Conservation (phyloP, 208 protist genomes). For the Endotrypanum monterogeii region DNA sequence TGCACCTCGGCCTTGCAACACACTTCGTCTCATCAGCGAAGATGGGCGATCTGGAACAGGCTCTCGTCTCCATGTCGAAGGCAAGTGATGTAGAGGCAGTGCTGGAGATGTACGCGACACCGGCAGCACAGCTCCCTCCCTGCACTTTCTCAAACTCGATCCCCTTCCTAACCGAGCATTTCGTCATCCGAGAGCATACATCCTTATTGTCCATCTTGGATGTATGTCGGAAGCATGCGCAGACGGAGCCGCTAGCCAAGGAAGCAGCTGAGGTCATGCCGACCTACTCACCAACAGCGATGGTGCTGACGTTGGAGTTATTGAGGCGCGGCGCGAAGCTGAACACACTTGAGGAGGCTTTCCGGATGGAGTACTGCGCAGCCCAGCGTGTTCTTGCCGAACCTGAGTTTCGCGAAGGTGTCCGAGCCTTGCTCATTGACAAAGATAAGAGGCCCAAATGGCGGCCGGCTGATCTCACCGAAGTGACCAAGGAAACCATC, state of each 20-base stretch:
- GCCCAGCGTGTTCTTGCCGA: conserved; percentile 36
- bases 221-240: conserved; percentile 27
- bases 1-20: conserved; percentile 76
- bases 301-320: conserved; percentile 61
- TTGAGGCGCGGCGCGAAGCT: conserved; percentile 40
- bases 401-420: conserved; percentile 79
- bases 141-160: conserved; percentile 47
- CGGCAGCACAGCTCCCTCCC: conserved; percentile 34
- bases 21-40: conserved; percentile 68
- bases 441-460: conserved; percentile 84
- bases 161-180: conserved; percentile 36
- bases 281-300: conserved; percentile 57
- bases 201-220: conserved; percentile 55
- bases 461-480: conserved; percentile 50
- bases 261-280: conserved; percentile 31
- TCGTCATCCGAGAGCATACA: conserved; percentile 31
- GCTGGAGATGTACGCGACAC: conserved; percentile 41
- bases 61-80: conserved; percentile 40
- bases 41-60: conserved; percentile 55
- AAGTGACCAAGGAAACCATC: conserved; percentile 44
- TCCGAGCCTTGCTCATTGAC: conserved; percentile 81
- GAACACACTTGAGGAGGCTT: conserved; percentile 47
- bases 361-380: conserved; percentile 62
- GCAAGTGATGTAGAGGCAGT: conserved; percentile 41
- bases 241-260: conserved; percentile 37